phyloP scores from a whole-genome alignment of 2,329 filamentous ascomycete species.

The Microcyclosporella mali region DNA sequence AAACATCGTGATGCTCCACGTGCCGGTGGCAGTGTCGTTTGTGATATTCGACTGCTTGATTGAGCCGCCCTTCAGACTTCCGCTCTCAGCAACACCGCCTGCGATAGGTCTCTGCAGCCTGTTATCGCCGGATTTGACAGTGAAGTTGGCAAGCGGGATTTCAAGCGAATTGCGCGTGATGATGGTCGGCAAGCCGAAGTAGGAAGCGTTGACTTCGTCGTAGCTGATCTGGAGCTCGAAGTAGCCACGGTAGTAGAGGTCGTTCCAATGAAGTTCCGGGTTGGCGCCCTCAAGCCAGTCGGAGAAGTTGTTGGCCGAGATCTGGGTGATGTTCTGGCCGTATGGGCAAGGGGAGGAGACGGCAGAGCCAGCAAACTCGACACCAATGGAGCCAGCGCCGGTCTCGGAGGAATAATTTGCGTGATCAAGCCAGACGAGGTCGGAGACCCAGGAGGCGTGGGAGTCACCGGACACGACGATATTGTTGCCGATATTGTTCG shows the following conservation, averaged over 20 bases:
- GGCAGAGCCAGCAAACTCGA: conserved; percentile 57
- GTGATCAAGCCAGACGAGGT: conserved; percentile 42
- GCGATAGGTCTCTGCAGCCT: conserved; percentile 47
- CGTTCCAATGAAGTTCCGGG: conserved; percentile 64
- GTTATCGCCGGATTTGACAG: conserved; percentile 57
- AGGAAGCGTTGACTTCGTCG: conserved; percentile 55
- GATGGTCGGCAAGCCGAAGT: conserved; percentile 58
- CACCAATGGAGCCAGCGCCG: conserved; percentile 40
- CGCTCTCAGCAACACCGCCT: conserved; percentile 49
- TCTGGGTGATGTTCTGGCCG: conserved; percentile 55
- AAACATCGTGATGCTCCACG: conserved; percentile 10
- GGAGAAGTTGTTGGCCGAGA: conserved; percentile 44
- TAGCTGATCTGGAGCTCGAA: conserved; percentile 57
- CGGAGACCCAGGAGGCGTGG: conserved; percentile 55
- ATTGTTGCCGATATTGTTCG: conserved; percentile 65
- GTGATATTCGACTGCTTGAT: conserved; percentile 33
- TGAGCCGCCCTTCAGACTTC: conserved; percentile 48
- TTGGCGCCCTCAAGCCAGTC: conserved; percentile 47
- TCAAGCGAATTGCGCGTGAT: conserved; percentile 57
- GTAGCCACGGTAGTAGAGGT: conserved; percentile 68
- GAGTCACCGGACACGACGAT: conserved; percentile 66
- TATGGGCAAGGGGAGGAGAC: conserved; percentile 55
- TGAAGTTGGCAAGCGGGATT: conserved; percentile 64
- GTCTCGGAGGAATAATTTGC: conserved; percentile 34
- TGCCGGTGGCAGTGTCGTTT: conserved; percentile 31